Evolutionary conservation across 2,329 filamentous ascomycete species (phyloP), one percentile per base, ranked within the genome.

Genomic region (Talaromyces islandicus): DNA sequence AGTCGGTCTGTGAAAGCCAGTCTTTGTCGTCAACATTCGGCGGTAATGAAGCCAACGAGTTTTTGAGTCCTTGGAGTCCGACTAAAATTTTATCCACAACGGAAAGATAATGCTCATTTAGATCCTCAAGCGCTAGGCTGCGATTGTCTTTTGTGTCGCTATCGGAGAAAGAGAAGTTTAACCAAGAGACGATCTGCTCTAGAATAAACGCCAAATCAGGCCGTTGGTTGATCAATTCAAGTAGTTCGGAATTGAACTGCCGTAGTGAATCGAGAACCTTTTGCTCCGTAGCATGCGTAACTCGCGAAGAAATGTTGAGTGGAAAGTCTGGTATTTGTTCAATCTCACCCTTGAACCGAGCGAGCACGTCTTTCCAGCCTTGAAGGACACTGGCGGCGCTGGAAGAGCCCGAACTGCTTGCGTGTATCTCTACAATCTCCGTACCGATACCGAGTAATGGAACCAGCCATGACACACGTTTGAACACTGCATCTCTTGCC

Each of bases 11-110:
- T 1, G 83, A 72, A 9, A 92, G 73, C 86, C 89, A 91, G 2
- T 81, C 79, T 0, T 79, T 67, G 50, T 88, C 85, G 35, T 90
- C 86, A 1, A 79, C 78, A 1, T 87, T 84, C 4, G 74, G 70
- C 1, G 88, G 86, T 1, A 87, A 75, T 3, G 78, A 77, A 11
- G 78, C 73, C 9, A 85, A 76, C 2, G 80, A 75, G 62, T 83
- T 84, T 60, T 85, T 83, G 52, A 89, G 81, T 64, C 87, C 85
- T 71, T 97, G 91, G 54, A 96, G 81, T 0, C 89, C 88, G 38
- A 93, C 88, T 1, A 97, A 85, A 29, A 93, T 83, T 55, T 85
- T 84, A 72, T 96, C 90, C 53, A 88, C 84, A n/a, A 89, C 78
- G 1, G 75, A 82, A 41, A 90, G 83, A 1, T 91, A 73, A 3